Conservation (phyloP, 108 stramenopile species). For the Mediolabrus comicus region DNA sequence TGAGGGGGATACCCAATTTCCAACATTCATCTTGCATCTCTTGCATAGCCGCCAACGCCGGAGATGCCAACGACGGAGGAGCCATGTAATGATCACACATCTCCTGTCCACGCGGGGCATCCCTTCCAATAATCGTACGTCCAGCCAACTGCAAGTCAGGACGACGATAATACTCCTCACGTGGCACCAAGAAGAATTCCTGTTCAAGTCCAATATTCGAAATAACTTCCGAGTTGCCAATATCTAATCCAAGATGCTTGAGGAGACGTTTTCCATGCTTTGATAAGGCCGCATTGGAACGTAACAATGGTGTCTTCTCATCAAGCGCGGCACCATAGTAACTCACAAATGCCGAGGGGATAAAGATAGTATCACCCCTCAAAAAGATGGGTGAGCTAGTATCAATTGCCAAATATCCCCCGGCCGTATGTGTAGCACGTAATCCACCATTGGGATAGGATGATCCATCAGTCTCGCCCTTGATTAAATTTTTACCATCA, state of each 20-base stretch:
- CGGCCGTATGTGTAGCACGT: slow-evolving; percentile 91
- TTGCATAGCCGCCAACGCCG: slow-evolving; percentile 90
- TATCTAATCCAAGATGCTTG: slow-evolving; percentile 71
- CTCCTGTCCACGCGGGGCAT: slow-evolving; percentile 93
- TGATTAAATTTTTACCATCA: slow-evolving; percentile 89
- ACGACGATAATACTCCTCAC: slow-evolving; percentile 88
- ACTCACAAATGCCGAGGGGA: slow-evolving; percentile 89
- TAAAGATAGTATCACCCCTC: slow-evolving; percentile 92
- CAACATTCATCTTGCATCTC: slow-evolving; percentile 93
- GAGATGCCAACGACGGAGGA: slow-evolving; percentile 72
- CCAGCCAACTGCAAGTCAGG: slow-evolving; percentile 93
- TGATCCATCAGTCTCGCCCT: slow-evolving; percentile 95
- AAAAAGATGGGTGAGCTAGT: slow-evolving; percentile 89
- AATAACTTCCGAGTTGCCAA: slow-evolving; percentile 52
- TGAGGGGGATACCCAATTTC: slow-evolving; percentile 85
- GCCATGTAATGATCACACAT: slow-evolving; percentile 97
- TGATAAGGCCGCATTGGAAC: slow-evolving; percentile 88
- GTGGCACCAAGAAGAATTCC: slow-evolving; percentile 95
- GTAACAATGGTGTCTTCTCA: slow-evolving; percentile 95
- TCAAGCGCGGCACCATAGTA: slow-evolving; percentile 94
- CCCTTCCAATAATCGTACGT: slow-evolving; percentile 91
- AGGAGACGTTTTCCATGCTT: slow-evolving; percentile 83
- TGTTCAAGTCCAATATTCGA: slow-evolving; percentile 96
- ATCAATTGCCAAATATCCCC: slow-evolving; percentile 91
- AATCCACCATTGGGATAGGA: slow-evolving; percentile 96